These are phyloP conservation scores for Aspergillus brasiliensis DNA, from an alignment of 2,329 filamentous ascomycete genomes.

Conservation along the genomic window DNA sequence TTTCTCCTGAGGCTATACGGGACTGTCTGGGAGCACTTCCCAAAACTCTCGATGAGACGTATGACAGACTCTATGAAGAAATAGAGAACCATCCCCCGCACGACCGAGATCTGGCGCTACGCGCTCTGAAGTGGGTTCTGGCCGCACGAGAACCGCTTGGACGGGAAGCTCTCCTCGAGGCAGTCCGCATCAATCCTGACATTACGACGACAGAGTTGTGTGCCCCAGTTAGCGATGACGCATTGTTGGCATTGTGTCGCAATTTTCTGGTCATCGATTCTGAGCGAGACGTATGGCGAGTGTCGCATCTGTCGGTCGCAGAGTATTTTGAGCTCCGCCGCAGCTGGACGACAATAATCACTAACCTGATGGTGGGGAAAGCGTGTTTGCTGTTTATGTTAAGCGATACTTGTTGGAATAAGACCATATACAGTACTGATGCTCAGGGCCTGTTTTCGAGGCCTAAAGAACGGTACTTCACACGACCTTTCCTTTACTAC, in stretches of 20 bases:
- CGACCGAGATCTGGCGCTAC: constrained; percentile 9
- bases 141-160: constrained; percentile 7
- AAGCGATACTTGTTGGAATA: background rate
- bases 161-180: constrained; percentile 4
- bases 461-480: background rate
- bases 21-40: constrained; percentile 16
- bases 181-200: constrained; percentile 11
- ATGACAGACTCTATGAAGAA: constrained; percentile 11
- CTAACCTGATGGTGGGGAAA: background rate
- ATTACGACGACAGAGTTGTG: background rate
- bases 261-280: constrained; percentile 16
- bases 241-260: constrained; percentile 15
- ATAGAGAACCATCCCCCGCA: constrained; percentile 8
- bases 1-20: constrained; percentile 1
- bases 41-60: constrained; percentile 12
- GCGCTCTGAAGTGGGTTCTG: constrained; percentile 16
- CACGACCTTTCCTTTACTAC: background rate
- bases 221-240: constrained; percentile 6
- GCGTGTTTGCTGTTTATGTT: background rate
- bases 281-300: constrained; percentile 13
- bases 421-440: background rate
- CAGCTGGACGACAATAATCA: background rate
- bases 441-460: too few relatives aligned
- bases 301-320: constrained; percentile 17
- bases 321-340: constrained; percentile 14